Conservation (phyloP, 352 stramenopile genomes). For the Globisporangium spiculum region DNA sequence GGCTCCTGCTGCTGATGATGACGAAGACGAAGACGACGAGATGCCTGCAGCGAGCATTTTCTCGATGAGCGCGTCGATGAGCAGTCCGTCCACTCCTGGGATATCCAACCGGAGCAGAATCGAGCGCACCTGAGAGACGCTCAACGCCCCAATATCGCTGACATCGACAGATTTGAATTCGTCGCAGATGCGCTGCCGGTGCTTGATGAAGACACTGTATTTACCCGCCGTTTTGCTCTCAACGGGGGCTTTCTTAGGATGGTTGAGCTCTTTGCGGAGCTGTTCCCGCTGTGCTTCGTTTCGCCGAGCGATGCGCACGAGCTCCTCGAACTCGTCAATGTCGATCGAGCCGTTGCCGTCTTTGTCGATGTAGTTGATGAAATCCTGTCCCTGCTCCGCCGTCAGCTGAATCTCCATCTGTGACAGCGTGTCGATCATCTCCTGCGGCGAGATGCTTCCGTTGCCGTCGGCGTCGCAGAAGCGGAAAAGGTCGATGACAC, state of each 20-base stretch:
- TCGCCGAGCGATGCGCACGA: conserved; percentile 66
- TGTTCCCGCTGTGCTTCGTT: conserved; percentile 75
- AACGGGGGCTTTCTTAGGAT: conserved; percentile 23
- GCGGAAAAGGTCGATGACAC: conserved; percentile 84
- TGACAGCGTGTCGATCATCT: conserved; percentile 82
- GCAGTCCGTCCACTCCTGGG: conserved; percentile 43
- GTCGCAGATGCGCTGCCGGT: conserved; percentile 64
- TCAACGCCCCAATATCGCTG: conserved; percentile 37
- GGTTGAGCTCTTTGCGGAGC: conserved; percentile 58
- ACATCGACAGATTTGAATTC: conserved; percentile 48
- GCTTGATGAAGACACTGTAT: conserved; percentile 42
- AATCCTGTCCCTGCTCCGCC: conserved; percentile 55
- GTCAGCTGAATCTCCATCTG: conserved; percentile 85
- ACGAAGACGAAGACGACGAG: not conserved
- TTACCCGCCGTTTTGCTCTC: conserved; percentile 39
- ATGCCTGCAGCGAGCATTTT: conserved; percentile 20
- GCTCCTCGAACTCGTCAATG: conserved; percentile 82
- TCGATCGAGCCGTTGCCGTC: conserved; percentile 83
- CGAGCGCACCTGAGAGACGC: conserved; percentile 39
- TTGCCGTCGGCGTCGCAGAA: conserved; percentile 82
- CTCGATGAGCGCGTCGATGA: conserved; percentile 51
- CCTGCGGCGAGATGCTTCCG: conserved; percentile 68
- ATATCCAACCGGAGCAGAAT: conserved; percentile 44
- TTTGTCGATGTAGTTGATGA: conserved; percentile 80
- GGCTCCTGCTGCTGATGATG: not conserved